Evolutionary conservation across 1,139 yeast species (phyloP).

Genomic region (Taiozyma onychis): DNA sequence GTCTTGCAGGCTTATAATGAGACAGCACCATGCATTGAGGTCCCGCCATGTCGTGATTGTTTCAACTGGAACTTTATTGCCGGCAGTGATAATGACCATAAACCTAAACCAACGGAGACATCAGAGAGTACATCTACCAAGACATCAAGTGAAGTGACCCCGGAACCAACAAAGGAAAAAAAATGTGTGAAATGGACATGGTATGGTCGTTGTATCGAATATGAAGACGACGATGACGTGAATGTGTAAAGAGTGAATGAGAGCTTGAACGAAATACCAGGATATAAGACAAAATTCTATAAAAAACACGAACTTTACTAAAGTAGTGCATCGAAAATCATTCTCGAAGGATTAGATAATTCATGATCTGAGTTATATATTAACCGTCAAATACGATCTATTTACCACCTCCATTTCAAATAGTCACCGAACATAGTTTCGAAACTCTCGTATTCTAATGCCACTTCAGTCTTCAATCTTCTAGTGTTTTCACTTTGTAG

Average conservation of each 20-base stretch:
- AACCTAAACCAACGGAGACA: slow-evolving; percentile 13
- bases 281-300: neutral
- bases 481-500: slow-evolving; percentile 71
- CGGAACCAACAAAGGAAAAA: slow-evolving; percentile 20
- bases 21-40: slow-evolving; percentile 68
- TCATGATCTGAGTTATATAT: no score
- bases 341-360: neutral
- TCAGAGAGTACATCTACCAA: slow-evolving; percentile 12
- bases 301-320: no score
- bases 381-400: neutral
- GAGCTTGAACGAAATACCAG: no score
- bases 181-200: slow-evolving; percentile 21
- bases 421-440: slow-evolving; percentile 23
- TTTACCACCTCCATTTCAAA: slow-evolving; percentile 22
- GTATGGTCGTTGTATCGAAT: slow-evolving; percentile 24
- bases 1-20: slow-evolving; percentile 66
- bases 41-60: slow-evolving; percentile 85
- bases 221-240: slow-evolving; percentile 4
- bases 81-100: slow-evolving; percentile 30
- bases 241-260: neutral
- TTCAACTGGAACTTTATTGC: slow-evolving; percentile 82
- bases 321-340: no score
- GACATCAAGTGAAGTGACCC: slow-evolving; percentile 13
- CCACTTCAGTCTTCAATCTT: slow-evolving; percentile 63
- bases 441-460: slow-evolving; percentile 64